Evolutionary conservation across 1,284 basidiomycete genomes (phyloP), one percentile per base, ranked within the genome.

Genomic region (Anthracocystis walkeri): DNA sequence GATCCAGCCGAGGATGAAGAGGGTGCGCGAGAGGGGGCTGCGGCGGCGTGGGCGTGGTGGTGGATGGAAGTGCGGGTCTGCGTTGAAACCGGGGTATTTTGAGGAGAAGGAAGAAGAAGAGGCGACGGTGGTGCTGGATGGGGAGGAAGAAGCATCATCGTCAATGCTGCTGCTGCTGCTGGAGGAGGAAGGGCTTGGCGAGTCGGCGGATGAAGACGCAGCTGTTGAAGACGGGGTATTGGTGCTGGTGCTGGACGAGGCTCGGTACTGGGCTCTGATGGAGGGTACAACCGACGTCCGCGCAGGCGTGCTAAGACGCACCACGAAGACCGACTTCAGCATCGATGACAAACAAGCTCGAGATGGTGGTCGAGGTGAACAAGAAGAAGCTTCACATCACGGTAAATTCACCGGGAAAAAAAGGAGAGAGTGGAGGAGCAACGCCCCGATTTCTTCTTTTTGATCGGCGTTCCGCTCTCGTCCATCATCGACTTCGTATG

Each of bases 1-100:
- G 7, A 87, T 74, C 88, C 88, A 89, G 20, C 85, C 86, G 16
- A 88, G 77, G 18, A 46, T 18, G 44, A 64, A 73, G 45, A 73
- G 58, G 4, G 56, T 46, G 20, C 55, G 68, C 5, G 16, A 11
- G 50, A 71, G 27, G 1, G n/a, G 27, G 23, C 21, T 44, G 31
- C 63, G 68, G 51, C 25, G 23, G 33, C 35, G 51, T 11, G 40
- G 42, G 10, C 23, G 46, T 10, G 38, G 42, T 20, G 45, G 49
- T 7, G 12, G 52, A 4, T 31, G 60, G 53, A 50, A 58, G 27
- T 33, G n/a, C 1, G 61, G 51, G 33, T 53, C 46, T 4, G 51
- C 57, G 10, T 55, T 41, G 57, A 60, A 64, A 21, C 35, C 25
- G 10, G 57, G 16, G 27, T 58, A 62, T 8, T 62, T 58, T 7